Base-by-base conservation (phyloP, 257 asterid genomes). In the Fraxinus pennsylvanica region DNA sequence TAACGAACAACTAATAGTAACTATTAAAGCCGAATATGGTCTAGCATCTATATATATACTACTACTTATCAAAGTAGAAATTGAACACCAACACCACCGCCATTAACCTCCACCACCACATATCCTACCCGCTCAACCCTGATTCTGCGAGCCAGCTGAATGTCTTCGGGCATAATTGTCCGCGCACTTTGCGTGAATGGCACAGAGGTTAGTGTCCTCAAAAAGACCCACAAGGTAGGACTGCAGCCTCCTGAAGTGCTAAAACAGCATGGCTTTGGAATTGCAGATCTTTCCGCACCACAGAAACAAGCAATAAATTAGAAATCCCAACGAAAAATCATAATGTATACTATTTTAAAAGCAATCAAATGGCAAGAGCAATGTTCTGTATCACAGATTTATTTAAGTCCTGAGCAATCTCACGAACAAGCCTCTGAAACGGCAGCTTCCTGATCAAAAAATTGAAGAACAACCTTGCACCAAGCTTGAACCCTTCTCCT, bases 171-270 rank as follows among this genome's bases (percentile, higher is more conserved):
- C 92, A 88, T 88, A 10, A 88, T 84, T 0, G 32, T 89, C 86
- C 7, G 86, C 92, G 35, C 92, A 84, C 87, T 88, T 88, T 33
- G 90, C 90, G 70, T 88, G 88, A 73, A 88, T 88, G 54, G 90
- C 92, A 65, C 92, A 88, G 82, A 88, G 84, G 87, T 88, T 88
- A 0, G 92, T 82, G 84, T 88, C 91, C 71, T 86, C 89, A 79
- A 88, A 86, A 13, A 86, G 90, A 67, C 90, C 92, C 17, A 86
- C 90, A 22, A 88, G 87, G 76, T 88, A 88, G 5, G 90, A 87
- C 83, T 86, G 90, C 90, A 71, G 92, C 92, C 74, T 88, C 91
- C 78, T 86, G 91, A 59, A 88, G 90, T n/a, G 91, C 91, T 86
- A 86, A 76, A 9, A 88, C 90, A 50, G 90, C 92, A 77, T 88